These are phyloP conservation scores for Phytophthora melonis DNA, from an alignment of 352 stramenopile species.

Conservation along the genomic window DNA sequence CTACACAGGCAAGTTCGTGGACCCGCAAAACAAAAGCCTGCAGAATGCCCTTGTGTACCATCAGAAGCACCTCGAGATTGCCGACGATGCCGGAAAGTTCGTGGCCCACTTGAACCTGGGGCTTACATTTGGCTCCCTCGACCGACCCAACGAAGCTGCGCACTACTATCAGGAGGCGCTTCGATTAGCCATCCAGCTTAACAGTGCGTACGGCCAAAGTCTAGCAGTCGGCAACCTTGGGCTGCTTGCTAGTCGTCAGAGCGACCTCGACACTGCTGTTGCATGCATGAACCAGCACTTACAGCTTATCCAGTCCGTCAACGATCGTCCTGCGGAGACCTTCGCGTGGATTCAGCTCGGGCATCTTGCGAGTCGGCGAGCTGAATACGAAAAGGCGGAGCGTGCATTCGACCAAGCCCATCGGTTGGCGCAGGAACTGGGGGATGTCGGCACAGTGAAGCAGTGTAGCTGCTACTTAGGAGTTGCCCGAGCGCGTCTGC, in stretches of 20 bases:
- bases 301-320: constrained; percentile 89
- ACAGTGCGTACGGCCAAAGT: constrained; percentile 87
- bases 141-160: constrained; percentile 73
- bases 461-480: constrained; percentile 87
- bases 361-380: constrained; percentile 65
- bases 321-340: constrained; percentile 76
- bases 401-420: constrained; percentile 85
- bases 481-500: constrained; percentile 68
- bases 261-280: constrained; percentile 76
- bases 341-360: constrained; percentile 91
- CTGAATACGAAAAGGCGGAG: constrained; percentile 73
- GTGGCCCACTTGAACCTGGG: constrained; percentile 90
- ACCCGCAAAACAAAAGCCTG: constrained; percentile 54
- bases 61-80: constrained; percentile 77
- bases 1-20: constrained; percentile 84
- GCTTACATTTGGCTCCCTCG: constrained; percentile 77
- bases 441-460: constrained; percentile 71
- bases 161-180: constrained; percentile 90
- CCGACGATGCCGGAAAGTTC: constrained; percentile 88
- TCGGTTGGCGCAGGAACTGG: constrained; percentile 74
- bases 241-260: constrained; percentile 84
- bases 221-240: constrained; percentile 90
- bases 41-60: constrained; percentile 72
- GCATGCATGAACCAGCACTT: constrained; percentile 92
- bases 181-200: constrained; percentile 84